Evolutionary conservation across 2,329 filamentous ascomycete genomes (phyloP).

Genomic region (Fusarium aywerte): DNA sequence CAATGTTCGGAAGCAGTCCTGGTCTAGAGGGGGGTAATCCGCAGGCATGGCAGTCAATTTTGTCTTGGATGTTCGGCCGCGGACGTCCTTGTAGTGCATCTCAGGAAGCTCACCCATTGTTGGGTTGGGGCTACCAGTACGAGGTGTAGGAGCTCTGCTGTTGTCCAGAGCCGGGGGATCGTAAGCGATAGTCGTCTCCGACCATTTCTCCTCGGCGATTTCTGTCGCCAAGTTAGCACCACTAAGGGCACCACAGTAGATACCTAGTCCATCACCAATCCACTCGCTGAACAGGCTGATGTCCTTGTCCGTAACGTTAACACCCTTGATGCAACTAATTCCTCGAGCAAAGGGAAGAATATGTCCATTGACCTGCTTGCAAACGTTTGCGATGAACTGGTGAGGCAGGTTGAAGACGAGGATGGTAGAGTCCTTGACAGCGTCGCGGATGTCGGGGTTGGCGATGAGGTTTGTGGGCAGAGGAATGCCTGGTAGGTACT

Average conservation of each 20-base stretch:
- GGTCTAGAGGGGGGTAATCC: conserved; percentile 88
- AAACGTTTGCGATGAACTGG: conserved; percentile 91
- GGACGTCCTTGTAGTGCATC: conserved; percentile 74
- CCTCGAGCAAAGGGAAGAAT: conserved; percentile 92
- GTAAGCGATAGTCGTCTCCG: conserved; percentile 96
- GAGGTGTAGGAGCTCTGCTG: conserved; percentile 74
- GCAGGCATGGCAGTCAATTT: conserved; percentile 79
- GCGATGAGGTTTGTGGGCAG: conserved; percentile 86
- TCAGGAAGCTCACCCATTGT: conserved; percentile 64
- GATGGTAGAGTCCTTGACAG: conserved; percentile 86
- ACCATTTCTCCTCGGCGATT: conserved; percentile 95
- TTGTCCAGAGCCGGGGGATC: conserved; percentile 87
- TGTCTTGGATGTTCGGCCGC: conserved; percentile 73
- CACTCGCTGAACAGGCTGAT: conserved; percentile 93
- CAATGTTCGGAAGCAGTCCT: conserved; percentile 81
- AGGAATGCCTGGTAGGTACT: conserved; percentile 91
- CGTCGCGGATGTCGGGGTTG: conserved; percentile 81
- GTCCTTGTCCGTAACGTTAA: conserved; percentile 87
- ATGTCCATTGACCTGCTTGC: conserved; percentile 84
- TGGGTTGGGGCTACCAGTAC: conserved; percentile 60
- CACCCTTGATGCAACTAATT: conserved; percentile 98
- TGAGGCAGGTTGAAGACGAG: conserved; percentile 97
- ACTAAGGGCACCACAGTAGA: conserved; percentile 95
- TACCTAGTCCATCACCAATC: conserved; percentile 89
- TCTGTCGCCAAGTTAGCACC: conserved; percentile 97